Evolutionary conservation across 345 rosid genomes (phyloP).

Genomic region (Jatropha curcas): DNA sequence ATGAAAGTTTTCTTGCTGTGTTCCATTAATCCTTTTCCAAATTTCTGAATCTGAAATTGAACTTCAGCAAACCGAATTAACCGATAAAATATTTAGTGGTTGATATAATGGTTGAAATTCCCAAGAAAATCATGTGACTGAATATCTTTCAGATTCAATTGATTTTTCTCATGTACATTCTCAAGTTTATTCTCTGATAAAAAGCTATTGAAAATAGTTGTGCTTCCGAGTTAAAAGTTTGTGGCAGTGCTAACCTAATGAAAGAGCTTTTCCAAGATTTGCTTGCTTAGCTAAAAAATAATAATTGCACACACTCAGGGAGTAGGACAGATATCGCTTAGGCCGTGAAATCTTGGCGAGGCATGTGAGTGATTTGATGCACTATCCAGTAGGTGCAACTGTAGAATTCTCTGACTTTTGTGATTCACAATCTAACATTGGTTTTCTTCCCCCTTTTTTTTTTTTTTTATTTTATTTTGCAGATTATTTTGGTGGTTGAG

Average conservation of each 20-base stretch:
- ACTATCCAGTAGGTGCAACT: background rate
- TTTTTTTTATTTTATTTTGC: constrained; percentile 18
- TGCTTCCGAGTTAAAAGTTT: background rate
- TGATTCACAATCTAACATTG: background rate
- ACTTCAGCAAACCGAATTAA: background rate
- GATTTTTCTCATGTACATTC: background rate
- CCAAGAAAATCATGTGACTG: background rate
- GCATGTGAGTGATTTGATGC: background rate
- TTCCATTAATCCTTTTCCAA: background rate
- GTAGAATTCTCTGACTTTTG: background rate
- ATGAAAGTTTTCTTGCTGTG: background rate
- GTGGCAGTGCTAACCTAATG: background rate
- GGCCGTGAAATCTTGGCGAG: background rate
- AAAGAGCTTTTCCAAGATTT: background rate
- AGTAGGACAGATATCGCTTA: background rate
- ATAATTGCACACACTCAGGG: too few relatives aligned
- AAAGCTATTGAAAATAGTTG: background rate
- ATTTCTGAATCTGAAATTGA: background rate
- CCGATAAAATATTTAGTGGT: background rate
- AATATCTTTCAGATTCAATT: background rate
- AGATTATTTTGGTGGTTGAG: constrained; percentile 82
- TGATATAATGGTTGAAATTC: background rate
- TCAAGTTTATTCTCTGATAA: background rate
- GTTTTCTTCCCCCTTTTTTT: background rate
- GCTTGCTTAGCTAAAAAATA: background rate